A percentile compares a stretch with the other conserved stretches of the same genome.
Evolutionary conservation across 345 rosid species (phyloP).

Genomic region (Gossypioides kirkii): DNA sequence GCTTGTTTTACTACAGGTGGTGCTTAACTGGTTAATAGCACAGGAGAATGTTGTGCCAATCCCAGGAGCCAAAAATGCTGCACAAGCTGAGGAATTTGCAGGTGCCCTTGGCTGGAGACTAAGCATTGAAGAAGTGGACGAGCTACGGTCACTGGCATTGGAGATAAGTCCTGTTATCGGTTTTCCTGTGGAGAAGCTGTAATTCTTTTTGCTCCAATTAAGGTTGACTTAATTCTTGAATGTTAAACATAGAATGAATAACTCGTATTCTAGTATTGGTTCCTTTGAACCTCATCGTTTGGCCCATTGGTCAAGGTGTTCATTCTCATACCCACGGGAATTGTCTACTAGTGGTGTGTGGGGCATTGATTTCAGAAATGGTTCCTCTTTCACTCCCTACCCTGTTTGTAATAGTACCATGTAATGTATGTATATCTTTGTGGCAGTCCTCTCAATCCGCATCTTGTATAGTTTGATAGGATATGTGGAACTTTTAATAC

Average conservation of each 20-base stretch:
- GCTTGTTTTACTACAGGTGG: conserved; percentile 46
- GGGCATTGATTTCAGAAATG: not conserved
- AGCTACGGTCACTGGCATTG: conserved; percentile 74
- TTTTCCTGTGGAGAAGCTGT: conserved; percentile 72
- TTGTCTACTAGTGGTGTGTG: too few relatives aligned
- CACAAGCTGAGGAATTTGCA: conserved; percentile 72
- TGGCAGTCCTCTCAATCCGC: not conserved
- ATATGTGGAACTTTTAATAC: too few relatives aligned
- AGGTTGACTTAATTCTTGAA: not conserved
- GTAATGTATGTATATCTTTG: not conserved
- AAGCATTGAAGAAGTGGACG: conserved; percentile 47
- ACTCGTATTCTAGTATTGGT: not conserved
- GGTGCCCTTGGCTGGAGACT: conserved; percentile 93
- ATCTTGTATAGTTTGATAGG: too few relatives aligned
- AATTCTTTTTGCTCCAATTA: not conserved
- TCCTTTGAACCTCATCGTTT: not conserved
- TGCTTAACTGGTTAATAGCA: conserved; percentile 83
- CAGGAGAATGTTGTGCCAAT: conserved; percentile 90
- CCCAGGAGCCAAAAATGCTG: conserved; percentile 85
- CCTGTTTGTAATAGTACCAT: not conserved
- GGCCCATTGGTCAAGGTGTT: too few relatives aligned
- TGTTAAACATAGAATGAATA: not conserved
- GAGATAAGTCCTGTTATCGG: conserved; percentile 51
- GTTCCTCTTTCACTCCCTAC: not conserved
- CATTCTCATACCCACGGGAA: too few relatives aligned